Conservation (phyloP, 495 filamentous ascomycete species). For the Sporormia fimetaria region DNA sequence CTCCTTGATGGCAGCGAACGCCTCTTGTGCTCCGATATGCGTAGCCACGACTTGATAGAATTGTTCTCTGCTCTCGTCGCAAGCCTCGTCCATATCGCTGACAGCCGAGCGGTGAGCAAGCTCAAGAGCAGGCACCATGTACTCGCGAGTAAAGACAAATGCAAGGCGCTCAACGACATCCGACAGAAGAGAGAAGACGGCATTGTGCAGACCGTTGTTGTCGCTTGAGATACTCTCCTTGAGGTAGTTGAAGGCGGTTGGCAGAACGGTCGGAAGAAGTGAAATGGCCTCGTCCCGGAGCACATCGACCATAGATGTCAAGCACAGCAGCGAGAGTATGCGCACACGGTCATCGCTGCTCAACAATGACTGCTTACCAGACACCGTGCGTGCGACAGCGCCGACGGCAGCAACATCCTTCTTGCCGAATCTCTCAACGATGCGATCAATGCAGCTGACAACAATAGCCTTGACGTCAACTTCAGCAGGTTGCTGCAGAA, state of each 20-base stretch:
- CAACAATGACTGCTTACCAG: conserved; percentile 62
- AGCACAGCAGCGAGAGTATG: conserved; percentile 71
- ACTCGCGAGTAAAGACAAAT: conserved; percentile 66
- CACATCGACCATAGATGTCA: conserved; percentile 78
- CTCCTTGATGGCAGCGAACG: conserved; percentile 56
- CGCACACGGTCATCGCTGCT: conserved; percentile 60
- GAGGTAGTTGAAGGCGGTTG: conserved; percentile 56
- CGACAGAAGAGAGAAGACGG: conserved; percentile 64
- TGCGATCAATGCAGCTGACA: conserved; percentile 76
- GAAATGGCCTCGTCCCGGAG: conserved; percentile 76
- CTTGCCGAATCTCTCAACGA: conserved; percentile 85
- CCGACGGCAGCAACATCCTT: conserved; percentile 59
- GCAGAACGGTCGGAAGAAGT: conserved; percentile 62
- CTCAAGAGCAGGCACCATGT: conserved; percentile 56
- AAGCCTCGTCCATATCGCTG: conserved; percentile 41
- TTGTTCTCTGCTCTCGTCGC: conserved; percentile 52
- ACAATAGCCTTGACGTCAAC: conserved; percentile 67
- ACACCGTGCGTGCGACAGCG: conserved; percentile 57
- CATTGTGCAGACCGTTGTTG: conserved; percentile 60
- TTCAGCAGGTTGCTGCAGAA: conserved; percentile 59
- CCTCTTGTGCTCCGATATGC: conserved; percentile 55
- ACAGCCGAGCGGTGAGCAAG: conserved; percentile 60
- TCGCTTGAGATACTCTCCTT: conserved; percentile 46
- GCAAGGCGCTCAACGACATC: conserved; percentile 71
- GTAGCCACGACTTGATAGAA: conserved; percentile 61